Evolutionary conservation across 371 early-diverging fungal genomes (phyloP).

Genomic region (Catenaria anguillulae): DNA sequence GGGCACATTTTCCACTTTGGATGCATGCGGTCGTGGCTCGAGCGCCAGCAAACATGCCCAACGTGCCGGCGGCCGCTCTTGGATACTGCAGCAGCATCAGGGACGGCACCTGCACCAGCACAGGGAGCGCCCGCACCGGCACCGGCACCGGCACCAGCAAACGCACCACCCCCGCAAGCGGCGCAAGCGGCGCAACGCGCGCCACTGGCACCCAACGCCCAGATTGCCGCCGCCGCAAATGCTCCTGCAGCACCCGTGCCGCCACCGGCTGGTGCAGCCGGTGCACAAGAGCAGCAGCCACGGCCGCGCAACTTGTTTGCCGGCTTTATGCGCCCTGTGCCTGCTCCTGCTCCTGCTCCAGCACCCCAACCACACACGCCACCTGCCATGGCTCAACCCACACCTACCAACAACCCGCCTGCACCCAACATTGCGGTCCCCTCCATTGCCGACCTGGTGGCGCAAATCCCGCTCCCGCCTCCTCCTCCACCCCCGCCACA

Average conservation of each 20-base stretch:
- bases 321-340: background rate
- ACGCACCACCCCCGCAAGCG: background rate
- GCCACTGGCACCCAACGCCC: no score
- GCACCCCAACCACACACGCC: no score
- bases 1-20: slow-evolving; percentile 96
- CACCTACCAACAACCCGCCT: background rate
- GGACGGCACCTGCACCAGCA: background rate
- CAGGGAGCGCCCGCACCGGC: background rate
- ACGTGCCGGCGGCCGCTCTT: slow-evolving; percentile 50
- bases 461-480: background rate
- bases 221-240: no score
- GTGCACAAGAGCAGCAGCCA: no score
- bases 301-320: no score
- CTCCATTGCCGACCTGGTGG: background rate
- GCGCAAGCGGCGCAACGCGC: background rate
- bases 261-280: no score
- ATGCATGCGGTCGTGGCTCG: slow-evolving; percentile 96
- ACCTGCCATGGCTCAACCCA: no score
- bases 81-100: background rate
- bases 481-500: background rate
- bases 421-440: background rate
- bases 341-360: no score
- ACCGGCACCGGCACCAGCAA: background rate
- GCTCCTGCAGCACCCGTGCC: no score
- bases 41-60: slow-evolving; percentile 96